These are phyloP conservation scores for Phaeotremella skinneri DNA, from an alignment of 768 basidiomycete species.

Conservation along the genomic window DNA sequence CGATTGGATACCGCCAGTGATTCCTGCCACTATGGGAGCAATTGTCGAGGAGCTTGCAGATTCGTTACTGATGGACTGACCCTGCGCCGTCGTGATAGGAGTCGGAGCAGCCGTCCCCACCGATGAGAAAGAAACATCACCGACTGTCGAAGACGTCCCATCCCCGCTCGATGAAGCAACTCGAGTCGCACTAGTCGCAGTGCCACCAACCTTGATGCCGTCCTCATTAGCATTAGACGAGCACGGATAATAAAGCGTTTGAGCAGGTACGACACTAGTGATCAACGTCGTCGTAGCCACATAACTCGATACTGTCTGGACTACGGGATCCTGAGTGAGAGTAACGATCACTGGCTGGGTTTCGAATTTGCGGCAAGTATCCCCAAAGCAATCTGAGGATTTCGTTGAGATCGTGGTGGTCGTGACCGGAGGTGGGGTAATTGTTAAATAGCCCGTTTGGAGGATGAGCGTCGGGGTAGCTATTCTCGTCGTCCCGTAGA, in stretches of 20 bases:
- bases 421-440: background rate
- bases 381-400: background rate
- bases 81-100: too few species aligned
- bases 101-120: too few species aligned
- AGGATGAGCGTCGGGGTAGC: conserved; percentile 8
- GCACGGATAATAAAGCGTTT: conserved; percentile 32
- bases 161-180: background rate
- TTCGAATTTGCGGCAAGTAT: background rate
- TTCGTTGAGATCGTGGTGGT: background rate
- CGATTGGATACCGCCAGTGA: too few species aligned
- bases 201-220: background rate
- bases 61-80: too few species aligned
- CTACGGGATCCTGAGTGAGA: conserved; percentile 7
- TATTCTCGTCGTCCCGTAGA: conserved; percentile 33
- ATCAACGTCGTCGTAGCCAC: conserved; percentile 1
- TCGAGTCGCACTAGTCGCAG: background rate
- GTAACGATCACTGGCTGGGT: conserved; percentile 4
- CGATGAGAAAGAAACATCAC: too few species aligned
- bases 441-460: background rate
- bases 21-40: too few species aligned
- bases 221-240: conserved; percentile 2
- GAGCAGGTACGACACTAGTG: conserved; percentile 24
- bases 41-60: too few species aligned
- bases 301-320: background rate
- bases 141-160: too few species aligned